Evolutionary conservation across 2,329 filamentous ascomycete genomes (phyloP).

Genomic region (Xylaria sp.): DNA sequence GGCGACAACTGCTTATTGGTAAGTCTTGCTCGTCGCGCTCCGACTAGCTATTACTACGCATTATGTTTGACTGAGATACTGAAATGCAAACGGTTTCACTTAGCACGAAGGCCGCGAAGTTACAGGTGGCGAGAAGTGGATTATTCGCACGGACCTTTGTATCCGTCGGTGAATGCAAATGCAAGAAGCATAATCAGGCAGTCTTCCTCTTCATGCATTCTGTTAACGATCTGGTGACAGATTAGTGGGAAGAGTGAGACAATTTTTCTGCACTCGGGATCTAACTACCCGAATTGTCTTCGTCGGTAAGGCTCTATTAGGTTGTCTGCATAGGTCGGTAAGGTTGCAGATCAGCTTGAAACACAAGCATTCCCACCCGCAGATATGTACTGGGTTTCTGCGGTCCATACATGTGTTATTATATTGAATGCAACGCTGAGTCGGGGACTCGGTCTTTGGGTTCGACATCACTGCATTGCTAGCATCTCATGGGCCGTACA

Average conservation of each 20-base stretch:
- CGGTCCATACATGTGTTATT: background rate
- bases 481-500: background rate
- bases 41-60: background rate
- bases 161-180: conserved; percentile 55
- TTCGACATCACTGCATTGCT: background rate
- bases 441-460: background rate
- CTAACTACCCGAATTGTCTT: background rate
- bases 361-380: background rate
- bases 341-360: conserved; percentile 2
- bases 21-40: conserved; percentile 47
- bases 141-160: conserved; percentile 85
- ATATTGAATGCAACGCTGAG: background rate
- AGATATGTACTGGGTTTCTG: background rate
- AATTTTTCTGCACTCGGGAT: background rate
- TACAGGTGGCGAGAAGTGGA: conserved; percentile 86
- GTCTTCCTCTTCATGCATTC: background rate
- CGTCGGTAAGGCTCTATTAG: background rate
- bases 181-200: conserved; percentile 2
- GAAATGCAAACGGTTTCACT: conserved; percentile 50
- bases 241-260: background rate
- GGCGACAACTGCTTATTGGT: conserved; percentile 87
- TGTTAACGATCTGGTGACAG: conserved; percentile 5
- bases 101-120: conserved; percentile 87
- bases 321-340: conserved; percentile 4
- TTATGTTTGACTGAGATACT: conserved; percentile 19